These are phyloP conservation scores for Nepenthes mirabilis DNA, from an alignment of 148 eudicot species.

Conservation along the genomic window DNA sequence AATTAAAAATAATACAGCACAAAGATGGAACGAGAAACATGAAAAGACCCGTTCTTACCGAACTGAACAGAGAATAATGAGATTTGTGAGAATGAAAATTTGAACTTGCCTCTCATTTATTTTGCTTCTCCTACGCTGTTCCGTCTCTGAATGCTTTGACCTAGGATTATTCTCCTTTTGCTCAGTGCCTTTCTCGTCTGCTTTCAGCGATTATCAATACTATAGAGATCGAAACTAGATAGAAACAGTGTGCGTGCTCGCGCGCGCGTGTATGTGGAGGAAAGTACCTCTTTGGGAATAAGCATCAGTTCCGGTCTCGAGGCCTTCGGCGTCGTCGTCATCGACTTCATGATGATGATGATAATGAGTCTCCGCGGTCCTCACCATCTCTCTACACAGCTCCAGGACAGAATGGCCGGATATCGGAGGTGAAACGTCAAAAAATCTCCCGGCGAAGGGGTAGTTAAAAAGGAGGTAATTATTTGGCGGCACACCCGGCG, in stretches of 20 bases:
- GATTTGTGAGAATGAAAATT: neutral
- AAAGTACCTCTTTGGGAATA: constrained; percentile 45
- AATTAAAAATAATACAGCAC: too few relatives aligned
- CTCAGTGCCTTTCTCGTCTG: constrained; percentile 43
- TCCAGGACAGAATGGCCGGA: too few relatives aligned
- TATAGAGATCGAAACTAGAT: neutral
- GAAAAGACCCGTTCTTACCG: neutral
- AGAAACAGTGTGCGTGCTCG: neutral
- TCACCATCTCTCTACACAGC: constrained; percentile 18
- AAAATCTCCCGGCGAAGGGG: too few relatives aligned
- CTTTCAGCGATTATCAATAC: constrained; percentile 5
- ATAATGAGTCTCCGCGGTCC: constrained; percentile 14
- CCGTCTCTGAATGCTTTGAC: constrained; percentile 93
- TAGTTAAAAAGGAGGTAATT: too few relatives aligned
- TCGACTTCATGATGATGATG: constrained; percentile 24
- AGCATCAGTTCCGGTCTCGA: constrained; percentile 34
- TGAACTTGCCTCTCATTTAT: constrained; percentile 67
- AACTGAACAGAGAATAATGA: neutral
- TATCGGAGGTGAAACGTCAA: too few relatives aligned
- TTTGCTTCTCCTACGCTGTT: constrained; percentile 87
- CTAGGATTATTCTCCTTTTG: constrained; percentile 39
- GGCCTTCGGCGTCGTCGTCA: constrained; percentile 44
- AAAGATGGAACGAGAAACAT: neutral
- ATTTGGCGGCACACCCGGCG: too few relatives aligned
- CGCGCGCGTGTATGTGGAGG: constrained; percentile 1